These are phyloP conservation scores for Blastobotrys serpentis DNA, from an alignment of 1,139 yeast species.

Conservation along the genomic window DNA sequence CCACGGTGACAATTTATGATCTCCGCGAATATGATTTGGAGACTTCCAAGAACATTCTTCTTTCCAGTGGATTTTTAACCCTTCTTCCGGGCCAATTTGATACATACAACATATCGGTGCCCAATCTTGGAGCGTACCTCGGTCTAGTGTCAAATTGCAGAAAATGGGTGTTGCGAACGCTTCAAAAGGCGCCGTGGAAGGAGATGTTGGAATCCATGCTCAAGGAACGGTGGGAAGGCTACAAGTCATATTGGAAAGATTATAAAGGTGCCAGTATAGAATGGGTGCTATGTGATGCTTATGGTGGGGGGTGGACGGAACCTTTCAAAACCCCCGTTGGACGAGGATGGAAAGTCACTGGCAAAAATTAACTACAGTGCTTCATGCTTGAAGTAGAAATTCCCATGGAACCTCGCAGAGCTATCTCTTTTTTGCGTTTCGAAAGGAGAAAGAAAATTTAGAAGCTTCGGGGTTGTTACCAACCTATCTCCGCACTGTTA, in stretches of 20 bases:
- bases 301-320: conserved; percentile 69
- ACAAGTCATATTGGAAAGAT: conserved; percentile 53
- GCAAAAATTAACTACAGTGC: conserved; percentile 30
- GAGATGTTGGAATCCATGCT: conserved; percentile 56
- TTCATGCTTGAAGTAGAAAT: no score
- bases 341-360: conserved; percentile 64
- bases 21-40: conserved; percentile 29
- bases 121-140: conserved; percentile 59
- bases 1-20: conserved; percentile 39
- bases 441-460: no score
- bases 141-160: conserved; percentile 50
- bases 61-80: conserved; percentile 56
- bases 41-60: conserved; percentile 34
- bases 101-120: conserved; percentile 54
- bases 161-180: conserved; percentile 50
- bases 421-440: no score
- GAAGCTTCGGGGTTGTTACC: neutral
- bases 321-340: conserved; percentile 71
- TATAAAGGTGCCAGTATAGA: conserved; percentile 58
- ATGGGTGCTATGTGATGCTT: conserved; percentile 64
- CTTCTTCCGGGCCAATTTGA: conserved; percentile 49
- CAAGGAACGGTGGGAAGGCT: conserved; percentile 48
- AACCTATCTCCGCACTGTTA: neutral
- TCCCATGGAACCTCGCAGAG: no score
- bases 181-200: conserved; percentile 47